These are phyloP conservation scores for maize (Zea mays) DNA, from an alignment of 176 grass and related monocot species.

Conservation along the genomic window DNA sequence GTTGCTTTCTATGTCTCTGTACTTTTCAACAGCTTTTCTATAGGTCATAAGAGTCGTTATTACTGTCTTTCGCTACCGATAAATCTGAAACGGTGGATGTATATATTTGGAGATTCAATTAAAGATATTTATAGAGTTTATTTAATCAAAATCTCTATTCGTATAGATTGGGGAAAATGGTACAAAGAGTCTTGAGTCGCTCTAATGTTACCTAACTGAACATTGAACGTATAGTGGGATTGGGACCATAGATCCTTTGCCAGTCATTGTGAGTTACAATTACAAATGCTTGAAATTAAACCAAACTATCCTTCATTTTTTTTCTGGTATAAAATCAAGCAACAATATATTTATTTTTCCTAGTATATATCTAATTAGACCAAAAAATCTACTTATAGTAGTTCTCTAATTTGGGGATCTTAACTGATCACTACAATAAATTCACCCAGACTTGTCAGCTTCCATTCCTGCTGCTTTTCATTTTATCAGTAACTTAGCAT, in stretches of 20 bases:
- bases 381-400: neutral
- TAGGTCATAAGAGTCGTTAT: too few species aligned
- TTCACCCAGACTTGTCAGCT: neutral
- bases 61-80: too few species aligned
- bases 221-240: neutral
- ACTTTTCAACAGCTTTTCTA: too few species aligned
- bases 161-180: too few species aligned
- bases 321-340: neutral
- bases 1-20: too few species aligned
- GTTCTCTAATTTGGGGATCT: neutral
- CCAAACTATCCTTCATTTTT: neutral
- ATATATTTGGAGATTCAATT: too few species aligned
- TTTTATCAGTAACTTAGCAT: neutral
- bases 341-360: too few species aligned
- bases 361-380: neutral
- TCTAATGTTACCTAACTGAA: neutral
- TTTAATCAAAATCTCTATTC: too few species aligned
- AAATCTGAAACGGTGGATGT: too few species aligned
- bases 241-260: neutral
- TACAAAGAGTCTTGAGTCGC: too few species aligned
- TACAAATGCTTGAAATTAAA: neutral
- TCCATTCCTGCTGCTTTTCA: neutral
- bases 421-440: neutral
- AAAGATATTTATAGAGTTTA: too few species aligned
- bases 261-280: neutral